Evolutionary conservation across 2,329 filamentous ascomycete species (phyloP).

Genomic region (Verticillium tricorpus): DNA sequence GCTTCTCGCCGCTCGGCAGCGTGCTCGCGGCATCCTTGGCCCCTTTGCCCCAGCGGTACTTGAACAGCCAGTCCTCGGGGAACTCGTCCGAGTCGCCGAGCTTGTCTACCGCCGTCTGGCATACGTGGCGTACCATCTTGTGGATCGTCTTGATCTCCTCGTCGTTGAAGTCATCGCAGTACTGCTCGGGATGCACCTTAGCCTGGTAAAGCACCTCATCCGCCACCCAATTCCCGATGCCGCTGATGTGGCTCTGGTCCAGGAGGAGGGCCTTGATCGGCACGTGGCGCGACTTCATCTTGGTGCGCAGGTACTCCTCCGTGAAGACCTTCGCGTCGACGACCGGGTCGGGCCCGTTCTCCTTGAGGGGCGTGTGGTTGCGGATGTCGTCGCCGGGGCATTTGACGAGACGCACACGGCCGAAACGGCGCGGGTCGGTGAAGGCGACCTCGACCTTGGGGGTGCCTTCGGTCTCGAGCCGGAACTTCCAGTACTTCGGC

Average conservation of each 20-base stretch:
- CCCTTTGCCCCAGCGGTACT: slow-evolving; percentile 84
- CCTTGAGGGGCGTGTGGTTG: slow-evolving; percentile 70
- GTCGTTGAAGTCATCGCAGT: slow-evolving; percentile 75
- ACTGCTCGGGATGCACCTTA: slow-evolving; percentile 85
- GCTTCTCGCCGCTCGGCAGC: slow-evolving; percentile 79
- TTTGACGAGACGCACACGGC: slow-evolving; percentile 75
- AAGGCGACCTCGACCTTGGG: slow-evolving; percentile 65
- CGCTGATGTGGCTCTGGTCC: slow-evolving; percentile 83
- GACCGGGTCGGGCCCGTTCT: slow-evolving; percentile 93
- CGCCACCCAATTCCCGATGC: slow-evolving; percentile 95
- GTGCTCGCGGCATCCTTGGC: slow-evolving; percentile 68
- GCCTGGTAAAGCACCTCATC: slow-evolving; percentile 93
- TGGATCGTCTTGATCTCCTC: slow-evolving; percentile 69
- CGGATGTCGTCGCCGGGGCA: slow-evolving; percentile 74
- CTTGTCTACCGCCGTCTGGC: slow-evolving; percentile 70
- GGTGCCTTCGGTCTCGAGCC: slow-evolving; percentile 58
- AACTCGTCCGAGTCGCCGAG: slow-evolving; percentile 82
- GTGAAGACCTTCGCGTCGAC: slow-evolving; percentile 75
- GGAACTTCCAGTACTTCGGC: slow-evolving; percentile 85
- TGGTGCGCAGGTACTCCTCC: slow-evolving; percentile 65
- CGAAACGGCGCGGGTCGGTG: slow-evolving; percentile 76
- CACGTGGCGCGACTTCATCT: slow-evolving; percentile 71
- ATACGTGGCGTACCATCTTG: slow-evolving; percentile 71
- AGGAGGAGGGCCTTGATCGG: slow-evolving; percentile 86
- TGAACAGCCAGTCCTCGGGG: slow-evolving; percentile 83